Evolutionary conservation across 768 basidiomycete genomes (phyloP).

Genomic region (Asterophora lycoperdoides): DNA sequence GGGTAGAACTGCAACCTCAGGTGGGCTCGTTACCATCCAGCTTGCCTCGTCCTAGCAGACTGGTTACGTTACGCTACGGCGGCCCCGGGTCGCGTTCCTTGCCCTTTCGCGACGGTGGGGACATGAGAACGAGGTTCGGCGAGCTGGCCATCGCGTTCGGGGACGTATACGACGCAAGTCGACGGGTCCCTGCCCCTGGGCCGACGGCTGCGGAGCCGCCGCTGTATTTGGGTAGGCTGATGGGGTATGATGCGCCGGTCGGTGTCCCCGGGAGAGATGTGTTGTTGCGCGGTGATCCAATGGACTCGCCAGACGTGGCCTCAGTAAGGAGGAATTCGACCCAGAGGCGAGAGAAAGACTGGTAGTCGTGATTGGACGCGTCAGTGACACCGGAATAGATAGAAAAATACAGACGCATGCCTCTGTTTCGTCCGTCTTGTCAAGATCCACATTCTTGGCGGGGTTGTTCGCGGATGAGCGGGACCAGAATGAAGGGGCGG

Average conservation of each 20-base stretch:
- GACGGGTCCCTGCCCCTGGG: slow-evolving; percentile 1
- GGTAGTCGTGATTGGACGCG: slow-evolving; percentile 1
- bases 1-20: no score
- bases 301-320: slow-evolving; percentile 48
- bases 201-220: neutral
- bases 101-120: slow-evolving; percentile 14
- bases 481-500: slow-evolving; percentile 15
- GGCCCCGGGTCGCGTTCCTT: slow-evolving; percentile 15
- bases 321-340: slow-evolving; percentile 98
- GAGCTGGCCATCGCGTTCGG: slow-evolving; percentile 10
- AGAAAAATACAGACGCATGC: slow-evolving; percentile 34
- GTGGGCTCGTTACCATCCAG: no score
- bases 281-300: slow-evolving; percentile 13
- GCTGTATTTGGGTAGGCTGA: neutral
- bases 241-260: neutral
- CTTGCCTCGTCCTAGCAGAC: no score
- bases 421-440: slow-evolving; percentile 83
- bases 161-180: slow-evolving; percentile 9
- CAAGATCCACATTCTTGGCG: slow-evolving; percentile 51
- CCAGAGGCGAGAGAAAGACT: slow-evolving; percentile 98
- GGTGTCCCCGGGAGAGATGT: slow-evolving; percentile 10
- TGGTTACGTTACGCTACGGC: neutral
- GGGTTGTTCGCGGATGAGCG: slow-evolving; percentile 24
- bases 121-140: slow-evolving; percentile 8
- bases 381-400: neutral